A percentile compares a stretch with the other conserved stretches of the same genome.
Evolutionary conservation across 179 eudicot genomes (phyloP).

Genomic region (Carnegiea gigantea): DNA sequence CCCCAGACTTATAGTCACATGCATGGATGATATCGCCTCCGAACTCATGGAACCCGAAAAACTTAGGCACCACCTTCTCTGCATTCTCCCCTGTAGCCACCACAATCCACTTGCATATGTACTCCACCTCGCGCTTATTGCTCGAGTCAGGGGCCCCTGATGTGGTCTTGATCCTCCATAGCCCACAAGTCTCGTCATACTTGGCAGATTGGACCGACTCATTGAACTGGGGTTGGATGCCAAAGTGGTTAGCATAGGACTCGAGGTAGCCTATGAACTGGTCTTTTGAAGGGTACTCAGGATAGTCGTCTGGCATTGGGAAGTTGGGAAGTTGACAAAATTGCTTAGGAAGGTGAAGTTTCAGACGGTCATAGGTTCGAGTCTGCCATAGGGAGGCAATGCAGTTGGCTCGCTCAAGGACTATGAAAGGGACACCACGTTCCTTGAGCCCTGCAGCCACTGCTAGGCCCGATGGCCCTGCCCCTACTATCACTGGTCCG

Average conservation of each 20-base stretch:
- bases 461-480: slow-evolving; percentile 94
- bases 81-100: slow-evolving; percentile 98
- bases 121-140: slow-evolving; percentile 57
- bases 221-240: slow-evolving; percentile 68
- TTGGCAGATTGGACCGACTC: slow-evolving; percentile 77
- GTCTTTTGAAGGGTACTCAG: slow-evolving; percentile 81
- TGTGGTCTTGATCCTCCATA: slow-evolving; percentile 80
- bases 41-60: slow-evolving; percentile 73
- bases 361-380: slow-evolving; percentile 85
- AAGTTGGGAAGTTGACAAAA: slow-evolving; percentile 82
- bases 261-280: slow-evolving; percentile 84
- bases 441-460: slow-evolving; percentile 83
- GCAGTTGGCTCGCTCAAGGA: slow-evolving; percentile 90
- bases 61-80: slow-evolving; percentile 83
- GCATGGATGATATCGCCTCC: slow-evolving; percentile 76
- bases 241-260: slow-evolving; percentile 60
- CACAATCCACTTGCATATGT: slow-evolving; percentile 89
- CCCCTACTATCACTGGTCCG: slow-evolving; percentile 95
- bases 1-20: slow-evolving; percentile 82
- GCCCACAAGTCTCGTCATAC: slow-evolving; percentile 80
- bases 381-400: slow-evolving; percentile 95
- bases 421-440: slow-evolving; percentile 78
- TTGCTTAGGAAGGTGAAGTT: slow-evolving; percentile 90
- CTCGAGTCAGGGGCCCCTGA: slow-evolving; percentile 11
- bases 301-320: slow-evolving; percentile 69